These are phyloP conservation scores for Pseudogymnoascus sp. DNA, from an alignment of 2,329 filamentous ascomycete genomes.

Conservation along the genomic window DNA sequence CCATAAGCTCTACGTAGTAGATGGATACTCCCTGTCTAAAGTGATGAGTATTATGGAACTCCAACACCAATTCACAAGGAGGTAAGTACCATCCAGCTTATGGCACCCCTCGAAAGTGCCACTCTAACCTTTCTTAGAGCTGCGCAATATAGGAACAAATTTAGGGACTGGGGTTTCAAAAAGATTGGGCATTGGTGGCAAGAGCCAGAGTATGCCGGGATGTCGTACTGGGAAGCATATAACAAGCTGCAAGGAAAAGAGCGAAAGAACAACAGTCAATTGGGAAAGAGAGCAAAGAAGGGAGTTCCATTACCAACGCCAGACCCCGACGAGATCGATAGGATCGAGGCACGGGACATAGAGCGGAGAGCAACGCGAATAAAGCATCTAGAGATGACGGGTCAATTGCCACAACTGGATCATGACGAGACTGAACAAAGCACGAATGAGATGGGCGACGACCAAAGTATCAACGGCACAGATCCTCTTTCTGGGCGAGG, in stretches of 20 bases:
- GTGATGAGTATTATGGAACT: background rate
- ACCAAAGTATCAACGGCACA: background rate
- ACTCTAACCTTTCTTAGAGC: background rate
- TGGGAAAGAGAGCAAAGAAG: background rate
- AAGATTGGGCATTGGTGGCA: background rate
- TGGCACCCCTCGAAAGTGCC: background rate
- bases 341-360: background rate
- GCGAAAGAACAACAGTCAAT: background rate
- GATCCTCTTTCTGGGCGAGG: background rate
- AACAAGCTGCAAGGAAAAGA: background rate
- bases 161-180: background rate
- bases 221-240: background rate
- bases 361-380: background rate
- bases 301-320: background rate
- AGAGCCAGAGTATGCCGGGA: background rate
- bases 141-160: background rate
- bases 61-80: background rate
- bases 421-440: background rate
- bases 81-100: background rate
- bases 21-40: background rate
- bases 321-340: background rate
- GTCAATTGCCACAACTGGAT: background rate
- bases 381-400: background rate
- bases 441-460: background rate
- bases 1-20: background rate